Conservation (phyloP, 768 basidiomycete genomes). For the Tubosaeta sp. region DNA sequence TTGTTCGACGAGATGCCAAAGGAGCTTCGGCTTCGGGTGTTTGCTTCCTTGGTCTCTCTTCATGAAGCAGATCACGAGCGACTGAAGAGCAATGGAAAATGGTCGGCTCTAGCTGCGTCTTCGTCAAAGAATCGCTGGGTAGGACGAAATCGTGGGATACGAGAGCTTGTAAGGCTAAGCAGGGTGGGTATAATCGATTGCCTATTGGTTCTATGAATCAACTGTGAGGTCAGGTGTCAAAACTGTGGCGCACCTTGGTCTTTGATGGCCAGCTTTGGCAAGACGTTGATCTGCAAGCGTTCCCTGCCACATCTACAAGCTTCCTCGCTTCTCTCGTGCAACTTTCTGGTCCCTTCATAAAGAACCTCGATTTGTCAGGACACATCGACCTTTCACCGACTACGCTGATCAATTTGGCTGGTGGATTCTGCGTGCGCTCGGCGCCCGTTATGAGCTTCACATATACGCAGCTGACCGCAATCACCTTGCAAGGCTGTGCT, state of each 20-base stretch:
- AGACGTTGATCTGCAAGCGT: constrained; percentile 56
- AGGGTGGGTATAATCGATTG: constrained; percentile 51
- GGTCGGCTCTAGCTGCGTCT: constrained; percentile 59
- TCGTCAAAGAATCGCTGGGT: constrained; percentile 67
- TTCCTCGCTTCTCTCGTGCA: constrained; percentile 52
- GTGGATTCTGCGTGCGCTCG: constrained; percentile 47
- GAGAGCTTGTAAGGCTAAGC: constrained; percentile 75
- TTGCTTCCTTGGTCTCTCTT: constrained; percentile 50
- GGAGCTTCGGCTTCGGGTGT: constrained; percentile 62
- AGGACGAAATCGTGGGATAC: constrained; percentile 66
- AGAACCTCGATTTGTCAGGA: constrained; percentile 58
- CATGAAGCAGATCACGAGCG: constrained; percentile 57
- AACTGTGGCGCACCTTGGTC: constrained; percentile 66
- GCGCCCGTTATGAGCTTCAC: constrained; percentile 27
- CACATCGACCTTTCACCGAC: constrained; percentile 48
- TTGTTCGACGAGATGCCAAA: constrained; percentile 69
- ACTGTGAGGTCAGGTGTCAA: constrained; percentile 57
- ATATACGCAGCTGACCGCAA: constrained; percentile 62
- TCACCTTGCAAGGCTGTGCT: constrained; percentile 74
- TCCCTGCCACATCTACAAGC: constrained; percentile 51
- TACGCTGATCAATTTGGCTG: constrained; percentile 49
- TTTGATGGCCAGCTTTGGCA: constrained; percentile 89
- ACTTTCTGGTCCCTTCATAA: constrained; percentile 61
- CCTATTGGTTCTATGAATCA: constrained; percentile 11
- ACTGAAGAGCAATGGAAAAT: constrained; percentile 41